These are phyloP conservation scores for Gracilaria gracilis DNA, from an alignment of 23 red algal species.

Conservation along the genomic window DNA sequence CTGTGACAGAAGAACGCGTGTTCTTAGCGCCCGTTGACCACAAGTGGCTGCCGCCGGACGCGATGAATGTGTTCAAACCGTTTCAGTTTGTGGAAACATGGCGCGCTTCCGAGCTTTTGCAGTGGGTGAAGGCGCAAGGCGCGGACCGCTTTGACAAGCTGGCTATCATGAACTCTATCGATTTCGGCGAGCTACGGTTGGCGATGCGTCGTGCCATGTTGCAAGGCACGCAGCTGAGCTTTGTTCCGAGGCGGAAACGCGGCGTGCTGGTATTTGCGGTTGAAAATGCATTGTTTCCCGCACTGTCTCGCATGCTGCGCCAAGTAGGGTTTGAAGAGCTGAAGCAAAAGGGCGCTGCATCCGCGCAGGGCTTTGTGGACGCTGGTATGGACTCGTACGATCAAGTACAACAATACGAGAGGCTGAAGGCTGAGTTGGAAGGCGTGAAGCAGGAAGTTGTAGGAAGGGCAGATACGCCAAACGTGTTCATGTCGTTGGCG, in stretches of 20 bases:
- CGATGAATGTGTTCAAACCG: neutral
- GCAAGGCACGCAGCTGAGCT: neutral
- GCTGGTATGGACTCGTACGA: neutral
- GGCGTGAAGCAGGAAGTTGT: neutral
- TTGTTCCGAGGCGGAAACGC: conserved; percentile 22
- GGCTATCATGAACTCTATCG: conserved; percentile 8
- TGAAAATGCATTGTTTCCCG: neutral
- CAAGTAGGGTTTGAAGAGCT: neutral
- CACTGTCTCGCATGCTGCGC: neutral
- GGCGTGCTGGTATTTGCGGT: conserved; percentile 27
- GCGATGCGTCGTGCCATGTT: conserved; percentile 18
- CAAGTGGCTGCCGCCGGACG: neutral
- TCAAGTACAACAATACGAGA: conserved; percentile 15
- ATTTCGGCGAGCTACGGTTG: conserved; percentile 37
- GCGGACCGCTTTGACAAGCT: conserved; percentile 18
- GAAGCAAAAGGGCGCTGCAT: neutral
- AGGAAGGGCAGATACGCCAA: neutral
- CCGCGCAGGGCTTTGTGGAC: neutral
- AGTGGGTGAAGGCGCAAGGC: conserved; percentile 31
- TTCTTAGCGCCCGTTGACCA: neutral
- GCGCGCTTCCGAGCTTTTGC: conserved; percentile 68
- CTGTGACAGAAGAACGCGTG: neutral
- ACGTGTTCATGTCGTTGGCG: conserved; percentile 6
- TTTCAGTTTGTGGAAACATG: conserved; percentile 57
- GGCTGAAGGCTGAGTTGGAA: conserved; percentile 7